These are phyloP conservation scores for Sphagnum magellanicum DNA, from an alignment of 228 moss, liverwort and hornwort species.

Conservation along the genomic window DNA sequence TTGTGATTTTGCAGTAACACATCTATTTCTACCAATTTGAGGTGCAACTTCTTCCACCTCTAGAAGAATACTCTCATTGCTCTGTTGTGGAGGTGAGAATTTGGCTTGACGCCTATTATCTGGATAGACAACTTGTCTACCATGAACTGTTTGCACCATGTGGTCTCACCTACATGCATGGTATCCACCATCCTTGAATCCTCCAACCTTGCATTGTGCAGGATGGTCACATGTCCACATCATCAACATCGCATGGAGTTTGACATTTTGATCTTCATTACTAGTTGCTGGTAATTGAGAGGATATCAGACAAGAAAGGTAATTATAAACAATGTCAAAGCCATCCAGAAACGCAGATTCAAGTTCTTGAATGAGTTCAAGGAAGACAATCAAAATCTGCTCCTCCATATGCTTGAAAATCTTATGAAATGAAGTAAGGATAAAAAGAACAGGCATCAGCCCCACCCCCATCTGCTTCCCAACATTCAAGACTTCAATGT, in stretches of 20 bases:
- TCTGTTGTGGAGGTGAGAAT: not conserved
- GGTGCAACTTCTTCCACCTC: not conserved
- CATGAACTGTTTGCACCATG: not conserved
- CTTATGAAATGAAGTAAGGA: not conserved
- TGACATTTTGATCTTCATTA: not conserved
- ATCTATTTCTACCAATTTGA: not conserved
- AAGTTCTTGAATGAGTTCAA: not conserved
- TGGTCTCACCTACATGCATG: not conserved
- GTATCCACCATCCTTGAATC: not conserved
- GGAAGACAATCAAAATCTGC: not conserved
- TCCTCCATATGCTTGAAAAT: not conserved
- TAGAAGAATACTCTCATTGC: not conserved
- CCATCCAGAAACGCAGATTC: not conserved
- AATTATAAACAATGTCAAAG: not conserved
- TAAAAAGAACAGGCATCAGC: not conserved
- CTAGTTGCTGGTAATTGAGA: not conserved
- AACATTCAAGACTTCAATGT: not conserved
- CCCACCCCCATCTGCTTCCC: not conserved
- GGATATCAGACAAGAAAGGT: not conserved
- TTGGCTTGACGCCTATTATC: not conserved
- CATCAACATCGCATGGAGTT: not conserved
- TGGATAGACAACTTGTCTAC: not conserved
- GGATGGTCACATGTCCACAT: not conserved
- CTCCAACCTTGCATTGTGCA: not conserved
- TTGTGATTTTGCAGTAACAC: not conserved